These are phyloP conservation scores for Ogataea polymorpha DNA, from an alignment of 805 yeast genomes.

Conservation along the genomic window DNA sequence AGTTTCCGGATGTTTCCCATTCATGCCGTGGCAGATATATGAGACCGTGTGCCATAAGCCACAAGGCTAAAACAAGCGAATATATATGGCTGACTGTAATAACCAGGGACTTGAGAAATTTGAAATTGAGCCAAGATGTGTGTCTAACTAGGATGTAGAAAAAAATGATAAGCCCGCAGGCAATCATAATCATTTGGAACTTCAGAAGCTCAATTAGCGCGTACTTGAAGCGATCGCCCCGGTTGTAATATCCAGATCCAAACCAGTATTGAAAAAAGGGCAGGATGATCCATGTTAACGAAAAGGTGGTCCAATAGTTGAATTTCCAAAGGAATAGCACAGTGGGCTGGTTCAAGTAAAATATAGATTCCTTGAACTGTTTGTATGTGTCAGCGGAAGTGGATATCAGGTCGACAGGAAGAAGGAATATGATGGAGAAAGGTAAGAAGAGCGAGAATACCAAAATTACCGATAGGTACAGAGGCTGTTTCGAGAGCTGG, in stretches of 20 bases:
- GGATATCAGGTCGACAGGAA: slow-evolving; percentile 73
- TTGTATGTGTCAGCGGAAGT: slow-evolving; percentile 37
- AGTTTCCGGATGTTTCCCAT: slow-evolving; percentile 25
- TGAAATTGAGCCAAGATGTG: slow-evolving; percentile 31
- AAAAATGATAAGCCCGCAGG: slow-evolving; percentile 49
- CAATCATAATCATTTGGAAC: slow-evolving; percentile 58
- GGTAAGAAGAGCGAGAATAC: slow-evolving; percentile 69
- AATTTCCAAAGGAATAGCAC: slow-evolving; percentile 65
- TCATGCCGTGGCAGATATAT: slow-evolving; percentile 57
- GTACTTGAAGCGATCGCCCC: slow-evolving; percentile 45
- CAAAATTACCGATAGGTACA: slow-evolving; percentile 45
- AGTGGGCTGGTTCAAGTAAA: slow-evolving; percentile 44
- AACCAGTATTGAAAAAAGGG: slow-evolving; percentile 74
- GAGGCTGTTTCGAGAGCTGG: slow-evolving; percentile 35
- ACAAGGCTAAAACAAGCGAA: slow-evolving; percentile 67
- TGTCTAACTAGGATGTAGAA: slow-evolving; percentile 52
- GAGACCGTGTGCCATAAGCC: slow-evolving; percentile 84
- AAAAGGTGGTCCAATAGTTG: slow-evolving; percentile 77
- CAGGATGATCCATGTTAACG: slow-evolving; percentile 72
- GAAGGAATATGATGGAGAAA: slow-evolving; percentile 64
- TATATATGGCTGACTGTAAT: slow-evolving; percentile 78
- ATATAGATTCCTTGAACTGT: slow-evolving; percentile 29
- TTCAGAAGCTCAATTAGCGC: slow-evolving; percentile 55
- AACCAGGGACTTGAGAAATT: slow-evolving; percentile 59
- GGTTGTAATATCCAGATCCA: slow-evolving; percentile 62